Base-by-base conservation (phyloP, 1,139 yeast genomes). In the Scheffersomyces insectosa region DNA sequence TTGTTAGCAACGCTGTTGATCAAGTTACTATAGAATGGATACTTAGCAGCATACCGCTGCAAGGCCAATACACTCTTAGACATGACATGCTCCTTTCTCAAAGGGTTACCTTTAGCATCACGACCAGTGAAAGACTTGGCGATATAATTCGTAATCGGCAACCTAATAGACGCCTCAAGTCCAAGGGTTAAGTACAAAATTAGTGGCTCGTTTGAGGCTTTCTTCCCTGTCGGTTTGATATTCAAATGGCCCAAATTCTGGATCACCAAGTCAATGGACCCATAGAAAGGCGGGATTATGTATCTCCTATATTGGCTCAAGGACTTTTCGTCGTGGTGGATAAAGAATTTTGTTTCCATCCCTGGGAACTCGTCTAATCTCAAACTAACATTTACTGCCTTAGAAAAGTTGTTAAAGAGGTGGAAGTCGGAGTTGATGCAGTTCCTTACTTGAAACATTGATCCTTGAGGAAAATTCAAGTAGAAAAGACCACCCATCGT, bases 211-310 rank as follows among this genome's bases (percentile, higher is more conserved):
- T 66, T 63, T 12, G 54, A 52, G 1, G 29, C 28, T 42, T 66
- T 67, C 2, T 59, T 48, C 2, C 95, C 93, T 0, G 86, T 82
- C 1, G 89, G 83, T 20, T 76, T 77, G 31, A 88, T 59, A 42
- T 83, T 81, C 2, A 88, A 52, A 49, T 78, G 81, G 0, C 96
- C 96, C 12, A 85, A 58, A 42, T 85, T 85, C 39, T 83, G 80
- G 11, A 89, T 55, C 0, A 88, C 88, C 25, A 88, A 56, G 52
- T 87, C 93, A 14, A 85, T 69, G 2, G 81, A 66, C 0, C 91
- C 95, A 41, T 65, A 67, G 51, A 84, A 84, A n/a, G 88, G 87
- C 0, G 91, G 90, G 4, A 85, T 66, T 3, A 77, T 67, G 47
- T 69, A 81, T 42, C 80, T 65, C 2, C 61, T 68, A 50, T 75